Percentiles rank a stretch among this genome's conserved stretches.
These are phyloP conservation scores for Xylaria sp. DNA, from an alignment of 2,329 filamentous ascomycete species.

Conservation along the genomic window DNA sequence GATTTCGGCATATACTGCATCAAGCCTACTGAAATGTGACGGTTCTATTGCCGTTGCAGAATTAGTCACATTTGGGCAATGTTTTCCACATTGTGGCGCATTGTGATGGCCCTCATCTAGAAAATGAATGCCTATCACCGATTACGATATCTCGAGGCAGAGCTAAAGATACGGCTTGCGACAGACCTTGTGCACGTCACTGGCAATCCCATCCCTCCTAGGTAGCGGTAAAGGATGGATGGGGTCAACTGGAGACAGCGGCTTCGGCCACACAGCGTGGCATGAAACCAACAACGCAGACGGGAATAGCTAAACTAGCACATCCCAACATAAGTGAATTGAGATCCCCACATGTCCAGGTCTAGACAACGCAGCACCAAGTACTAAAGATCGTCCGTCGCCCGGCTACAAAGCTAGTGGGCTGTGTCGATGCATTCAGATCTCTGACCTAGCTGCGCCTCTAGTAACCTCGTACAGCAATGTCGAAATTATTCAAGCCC, in stretches of 20 bases:
- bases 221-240: conserved; percentile 13
- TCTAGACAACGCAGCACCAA: not conserved
- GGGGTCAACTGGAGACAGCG: conserved; percentile 11
- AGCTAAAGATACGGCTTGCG: not conserved
- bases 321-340: not conserved
- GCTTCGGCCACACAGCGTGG: conserved; percentile 9
- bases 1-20: not conserved
- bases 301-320: not conserved
- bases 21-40: not conserved
- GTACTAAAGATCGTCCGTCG: not conserved
- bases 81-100: not conserved
- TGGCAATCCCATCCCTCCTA: not conserved
- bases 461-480: not conserved
- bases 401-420: not conserved
- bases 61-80: not conserved
- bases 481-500: conserved; percentile 54
- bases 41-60: not conserved
- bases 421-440: not conserved
- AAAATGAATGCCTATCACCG: not conserved
- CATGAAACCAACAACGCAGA: not conserved
- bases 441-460: not conserved
- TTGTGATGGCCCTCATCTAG: not conserved
- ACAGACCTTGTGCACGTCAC: not conserved
- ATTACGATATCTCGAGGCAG: not conserved
- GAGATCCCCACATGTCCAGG: not conserved